Evolutionary conservation across 495 filamentous ascomycete genomes (phyloP), one percentile per base, ranked within the genome.

Genomic region (Umbilicaria muhlenbergii): DNA sequence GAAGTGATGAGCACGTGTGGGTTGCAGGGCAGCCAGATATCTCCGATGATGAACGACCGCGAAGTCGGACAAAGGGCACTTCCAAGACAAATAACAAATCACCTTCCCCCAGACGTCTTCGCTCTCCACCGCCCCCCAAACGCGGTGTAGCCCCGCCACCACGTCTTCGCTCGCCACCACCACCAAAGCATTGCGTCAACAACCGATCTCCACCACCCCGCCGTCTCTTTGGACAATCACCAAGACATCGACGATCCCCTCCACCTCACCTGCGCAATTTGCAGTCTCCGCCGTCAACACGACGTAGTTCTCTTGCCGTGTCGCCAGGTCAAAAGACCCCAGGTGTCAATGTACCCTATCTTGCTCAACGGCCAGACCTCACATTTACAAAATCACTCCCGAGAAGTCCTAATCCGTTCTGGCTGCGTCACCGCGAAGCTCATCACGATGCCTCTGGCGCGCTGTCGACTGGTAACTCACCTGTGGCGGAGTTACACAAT

Each of bases 331-430:
- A 53, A 40, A 40, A 59, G 37, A 36, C 58, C 13, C 53, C 49
- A 21, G 64, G 68, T 17, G 46, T 69, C 39, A 63, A 64, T 47
- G 66, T 81, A 53, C 78, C 74, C 47, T 69, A 74, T 34, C 63
- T 83, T 38, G 76, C 74, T 11, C 74, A 76, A 42, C 71, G 78
- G 8, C 74, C 73, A 11, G 66, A 72, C 16, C 54, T 83, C 42
- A 73, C 72, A 19, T 74, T 77, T 36, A 87, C 85, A 49, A 85
- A 86, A 61, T 92, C 85, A 18, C 66, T 91, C 16, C 85, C 85
- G 34, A 71, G 78, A 41, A 75, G 75, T 7, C 74, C 80, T 2
- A 81, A 79, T 52, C 70, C 80, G 40, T 86, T 87, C 61, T 74
- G 75, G 51, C 62, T 69, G 15, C 61, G 66, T 39, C 61, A 69